Base-by-base conservation (phyloP, 371 early-diverging fungal species). In the Mucor velutinosus region DNA sequence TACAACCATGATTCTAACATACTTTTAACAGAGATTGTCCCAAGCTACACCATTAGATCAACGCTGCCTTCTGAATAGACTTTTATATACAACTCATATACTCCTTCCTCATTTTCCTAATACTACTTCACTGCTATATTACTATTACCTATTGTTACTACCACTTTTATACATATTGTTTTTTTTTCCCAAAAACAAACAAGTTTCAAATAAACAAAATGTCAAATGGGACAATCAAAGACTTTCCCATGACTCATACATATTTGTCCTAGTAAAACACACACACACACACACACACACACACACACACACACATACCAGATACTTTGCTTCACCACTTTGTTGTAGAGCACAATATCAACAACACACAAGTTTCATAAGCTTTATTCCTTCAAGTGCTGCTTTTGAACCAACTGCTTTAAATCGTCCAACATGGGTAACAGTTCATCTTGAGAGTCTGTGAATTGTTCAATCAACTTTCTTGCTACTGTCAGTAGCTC, bases 11-110 rank as follows among this genome's bases (percentile, higher is more conserved):
- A 53, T 23, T 1, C 41, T 37, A 14, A 21, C 15, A 43, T 6
- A 56, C 58, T 23, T 41, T 27, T 30, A 19, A 39, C 41, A 55
- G 60, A 45, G 53, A 66, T 43, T 55, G 59, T 17, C 59, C 49
- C 4, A 66, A 30, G 39, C 53, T 60, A 12, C 21, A 49, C 15
- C 35, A 60, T 7, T 64, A 56, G 15, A 37, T 15, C n/a, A 10
- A 41, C 12, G 37, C 11, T 51, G 11, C 51, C 4, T 23, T 7
- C 2, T 14, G 19, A 56, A 30, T 56, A n/a, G 32, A 56, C 57
- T 30, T n/a, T 56, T 56, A 30, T 21, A 56, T 56, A 56, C 57
- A 25, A 53, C 53, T 7, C 27, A 15, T 17, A 8, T 29, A 11
- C n/a, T n/a, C n/a, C n/a, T n/a, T n/a, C n/a, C n/a, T n/a, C n/a